These are phyloP conservation scores for Colletotrichum cereale DNA, from an alignment of 2,329 filamentous ascomycete species.

Conservation along the genomic window DNA sequence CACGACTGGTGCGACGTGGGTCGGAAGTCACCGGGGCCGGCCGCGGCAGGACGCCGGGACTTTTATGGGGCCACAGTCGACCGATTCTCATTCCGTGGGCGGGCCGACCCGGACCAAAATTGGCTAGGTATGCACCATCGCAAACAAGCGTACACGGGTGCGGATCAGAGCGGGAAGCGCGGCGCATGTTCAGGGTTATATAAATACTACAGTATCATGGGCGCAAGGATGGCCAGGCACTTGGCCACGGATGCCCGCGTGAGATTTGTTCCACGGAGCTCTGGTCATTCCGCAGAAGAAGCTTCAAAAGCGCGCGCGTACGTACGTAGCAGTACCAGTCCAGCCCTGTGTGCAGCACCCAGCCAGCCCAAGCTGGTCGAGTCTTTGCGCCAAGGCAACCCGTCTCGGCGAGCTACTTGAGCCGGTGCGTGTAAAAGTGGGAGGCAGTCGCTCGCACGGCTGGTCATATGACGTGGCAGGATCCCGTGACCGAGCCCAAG, in stretches of 20 bases:
- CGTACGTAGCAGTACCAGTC: too few relatives aligned
- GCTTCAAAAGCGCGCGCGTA: not conserved
- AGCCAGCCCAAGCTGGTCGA: not conserved
- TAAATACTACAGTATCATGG: not conserved
- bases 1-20: not conserved
- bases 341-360: slow-evolving; percentile 5
- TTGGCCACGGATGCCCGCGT: not conserved
- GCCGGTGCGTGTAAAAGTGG: not conserved
- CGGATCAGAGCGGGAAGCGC: not conserved
- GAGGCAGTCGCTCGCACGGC: slow-evolving; percentile 8
- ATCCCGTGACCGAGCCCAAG: slow-evolving; percentile 8
- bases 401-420: slow-evolving; percentile 5
- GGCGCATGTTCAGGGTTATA: not conserved
- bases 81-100: not conserved
- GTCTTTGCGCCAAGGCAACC: not conserved
- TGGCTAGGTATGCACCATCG: not conserved
- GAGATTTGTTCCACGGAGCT: not conserved
- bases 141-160: not conserved
- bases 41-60: not conserved
- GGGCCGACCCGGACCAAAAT: not conserved
- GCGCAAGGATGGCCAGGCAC: not conserved
- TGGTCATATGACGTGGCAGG: slow-evolving; percentile 30
- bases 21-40: not conserved
- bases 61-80: not conserved
- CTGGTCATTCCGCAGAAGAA: not conserved